Conservation (phyloP, 495 filamentous ascomycete genomes). For the Aspergillus cristatus region DNA sequence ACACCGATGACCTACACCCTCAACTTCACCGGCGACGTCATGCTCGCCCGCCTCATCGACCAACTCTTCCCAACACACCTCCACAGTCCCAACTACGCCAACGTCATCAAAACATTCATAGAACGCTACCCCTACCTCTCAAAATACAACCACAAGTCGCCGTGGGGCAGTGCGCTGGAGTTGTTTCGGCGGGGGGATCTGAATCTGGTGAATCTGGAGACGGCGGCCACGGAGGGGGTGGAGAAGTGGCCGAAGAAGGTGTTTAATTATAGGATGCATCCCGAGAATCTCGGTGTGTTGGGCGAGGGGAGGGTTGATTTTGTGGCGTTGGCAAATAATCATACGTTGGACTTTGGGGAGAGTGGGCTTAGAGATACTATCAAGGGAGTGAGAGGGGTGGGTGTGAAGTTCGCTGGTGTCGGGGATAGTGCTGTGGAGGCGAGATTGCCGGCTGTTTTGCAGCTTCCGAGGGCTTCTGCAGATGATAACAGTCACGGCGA, state of each 20-base stretch:
- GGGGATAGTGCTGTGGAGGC: constrained; percentile 23
- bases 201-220: constrained; percentile 36
- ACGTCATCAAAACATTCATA: constrained; percentile 10
- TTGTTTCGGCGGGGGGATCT: constrained; percentile 23
- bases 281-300: constrained; percentile 24
- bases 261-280: constrained; percentile 38
- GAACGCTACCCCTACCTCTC: constrained; percentile 8
- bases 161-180: constrained; percentile 27
- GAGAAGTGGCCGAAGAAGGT: constrained; percentile 29
- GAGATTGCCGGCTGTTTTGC: constrained; percentile 17
- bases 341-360: constrained; percentile 27
- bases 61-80: constrained; percentile 28
- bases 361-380: constrained; percentile 27
- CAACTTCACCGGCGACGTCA: constrained; percentile 32
- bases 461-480: constrained; percentile 6
- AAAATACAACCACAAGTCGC: constrained; percentile 17
- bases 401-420: constrained; percentile 17
- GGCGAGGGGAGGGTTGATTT: constrained; percentile 23
- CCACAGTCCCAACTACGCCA: constrained; percentile 13
- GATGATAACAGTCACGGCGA: not conserved
- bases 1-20: constrained; percentile 13
- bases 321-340: constrained; percentile 31
- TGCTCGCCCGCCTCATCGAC: constrained; percentile 38
- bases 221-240: constrained; percentile 22
- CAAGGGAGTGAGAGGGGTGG: constrained; percentile 12